These are phyloP conservation scores for Exophiala viscosa DNA, from an alignment of 2,329 filamentous ascomycete species.

Conservation along the genomic window DNA sequence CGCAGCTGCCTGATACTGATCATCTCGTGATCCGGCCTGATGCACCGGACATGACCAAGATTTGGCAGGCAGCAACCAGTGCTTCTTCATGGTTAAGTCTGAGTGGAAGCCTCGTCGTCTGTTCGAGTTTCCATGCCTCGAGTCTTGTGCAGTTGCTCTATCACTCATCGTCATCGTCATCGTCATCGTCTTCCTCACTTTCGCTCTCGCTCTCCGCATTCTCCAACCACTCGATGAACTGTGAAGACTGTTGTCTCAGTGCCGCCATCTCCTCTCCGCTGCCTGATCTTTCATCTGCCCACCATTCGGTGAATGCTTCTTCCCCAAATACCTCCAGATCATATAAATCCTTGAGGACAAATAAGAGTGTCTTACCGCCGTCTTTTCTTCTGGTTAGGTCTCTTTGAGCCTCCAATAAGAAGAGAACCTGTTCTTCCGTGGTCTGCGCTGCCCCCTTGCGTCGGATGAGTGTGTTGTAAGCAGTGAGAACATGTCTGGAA, in stretches of 20 bases:
- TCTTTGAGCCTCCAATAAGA: slow-evolving; percentile 75
- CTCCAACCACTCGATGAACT: slow-evolving; percentile 79
- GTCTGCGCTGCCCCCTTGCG: slow-evolving; percentile 58
- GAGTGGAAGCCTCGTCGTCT: neutral
- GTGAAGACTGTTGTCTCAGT: slow-evolving; percentile 69
- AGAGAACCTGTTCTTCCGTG: slow-evolving; percentile 72
- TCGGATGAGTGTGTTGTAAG: slow-evolving; percentile 60
- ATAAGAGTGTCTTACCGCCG: slow-evolving; percentile 67
- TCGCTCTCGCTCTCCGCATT: slow-evolving; percentile 69
- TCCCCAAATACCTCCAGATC: slow-evolving; percentile 81
- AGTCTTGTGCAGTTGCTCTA: neutral
- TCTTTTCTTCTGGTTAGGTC: slow-evolving; percentile 66
- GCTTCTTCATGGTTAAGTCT: neutral
- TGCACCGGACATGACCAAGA: too few relatives aligned
- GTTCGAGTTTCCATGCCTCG: neutral
- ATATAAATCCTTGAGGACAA: slow-evolving; percentile 79
- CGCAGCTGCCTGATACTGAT: too few relatives aligned
- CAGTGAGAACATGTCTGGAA: slow-evolving; percentile 60
- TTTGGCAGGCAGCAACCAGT: too few relatives aligned
- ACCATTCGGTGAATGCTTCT: slow-evolving; percentile 85
- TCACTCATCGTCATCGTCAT: slow-evolving; percentile 30
- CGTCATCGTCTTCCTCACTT: slow-evolving; percentile 61
- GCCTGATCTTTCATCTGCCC: slow-evolving; percentile 68
- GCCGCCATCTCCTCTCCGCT: slow-evolving; percentile 65
- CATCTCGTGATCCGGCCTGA: too few relatives aligned